Conservation (phyloP, 495 filamentous ascomycete species). For the Neohortaea acidophila region DNA sequence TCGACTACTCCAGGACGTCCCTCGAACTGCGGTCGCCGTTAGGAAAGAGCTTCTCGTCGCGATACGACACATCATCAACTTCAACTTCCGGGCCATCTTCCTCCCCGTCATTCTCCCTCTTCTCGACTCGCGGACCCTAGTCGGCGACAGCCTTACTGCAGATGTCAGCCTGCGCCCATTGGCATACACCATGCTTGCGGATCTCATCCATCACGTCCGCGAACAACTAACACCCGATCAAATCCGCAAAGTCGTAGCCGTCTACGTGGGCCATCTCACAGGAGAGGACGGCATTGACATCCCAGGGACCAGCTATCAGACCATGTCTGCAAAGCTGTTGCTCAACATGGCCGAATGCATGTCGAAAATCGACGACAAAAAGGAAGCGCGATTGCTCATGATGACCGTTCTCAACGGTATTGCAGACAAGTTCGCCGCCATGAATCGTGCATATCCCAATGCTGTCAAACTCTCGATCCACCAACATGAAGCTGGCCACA, state of each 20-base stretch:
- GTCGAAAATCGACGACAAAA: conserved; percentile 75
- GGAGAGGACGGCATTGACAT: conserved; percentile 51
- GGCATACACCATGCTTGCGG: conserved; percentile 95
- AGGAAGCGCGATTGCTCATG: conserved; percentile 84
- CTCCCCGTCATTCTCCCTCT: conserved; percentile 88
- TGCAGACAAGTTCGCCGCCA: conserved; percentile 92
- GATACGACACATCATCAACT: conserved; percentile 97
- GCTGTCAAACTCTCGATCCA: conserved; percentile 69
- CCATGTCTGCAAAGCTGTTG: conserved; percentile 95
- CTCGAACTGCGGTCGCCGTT: conserved; percentile 79
- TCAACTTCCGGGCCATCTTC: conserved; percentile 94
- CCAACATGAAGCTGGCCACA: conserved; percentile 14
- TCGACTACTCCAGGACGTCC: conserved; percentile 81
- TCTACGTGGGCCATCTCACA: conserved; percentile 91
- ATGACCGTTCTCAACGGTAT: conserved; percentile 97
- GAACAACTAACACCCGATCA: conserved; percentile 70
- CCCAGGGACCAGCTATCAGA: conserved; percentile 96
- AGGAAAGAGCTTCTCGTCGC: conserved; percentile 92
- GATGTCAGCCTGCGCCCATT: conserved; percentile 92
- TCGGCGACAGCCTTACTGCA: conserved; percentile 90
- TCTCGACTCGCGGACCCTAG: conserved; percentile 79
- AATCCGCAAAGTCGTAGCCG: conserved; percentile 86
- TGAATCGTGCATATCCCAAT: conserved; percentile 92
- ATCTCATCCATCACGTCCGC: conserved; percentile 93
- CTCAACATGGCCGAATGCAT: conserved; percentile 98